Conservation (phyloP, 768 basidiomycete genomes). For the Tremella yokohamensis region DNA sequence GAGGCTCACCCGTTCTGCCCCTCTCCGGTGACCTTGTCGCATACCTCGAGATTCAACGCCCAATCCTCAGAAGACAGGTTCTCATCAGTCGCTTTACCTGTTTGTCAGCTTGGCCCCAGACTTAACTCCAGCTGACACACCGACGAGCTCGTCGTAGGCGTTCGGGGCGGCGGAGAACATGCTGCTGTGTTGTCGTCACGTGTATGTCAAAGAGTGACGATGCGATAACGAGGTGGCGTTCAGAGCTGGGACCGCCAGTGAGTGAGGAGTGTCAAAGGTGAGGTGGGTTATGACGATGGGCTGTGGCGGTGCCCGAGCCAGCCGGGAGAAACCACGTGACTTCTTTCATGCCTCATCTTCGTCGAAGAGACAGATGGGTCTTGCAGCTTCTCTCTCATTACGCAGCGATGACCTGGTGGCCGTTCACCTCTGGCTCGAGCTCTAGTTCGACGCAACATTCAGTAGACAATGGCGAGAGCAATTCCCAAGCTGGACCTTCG, state of each 20-base stretch:
- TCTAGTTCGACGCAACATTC: too few relatives aligned
- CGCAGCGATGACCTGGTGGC: too few relatives aligned
- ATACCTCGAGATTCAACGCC: slow-evolving; percentile 89
- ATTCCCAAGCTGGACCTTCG: not conserved
- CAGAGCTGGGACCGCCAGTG: not conserved
- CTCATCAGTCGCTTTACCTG: slow-evolving; percentile 97
- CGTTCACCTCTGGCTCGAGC: too few relatives aligned
- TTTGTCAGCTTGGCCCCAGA: slow-evolving; percentile 5
- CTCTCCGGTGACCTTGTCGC: slow-evolving; percentile 92
- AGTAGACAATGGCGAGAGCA: too few relatives aligned
- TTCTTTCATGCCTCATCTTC: too few relatives aligned
- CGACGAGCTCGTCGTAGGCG: slow-evolving; percentile 81
- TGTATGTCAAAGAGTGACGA: not conserved
- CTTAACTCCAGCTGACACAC: slow-evolving; percentile 58
- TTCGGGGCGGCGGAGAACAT: slow-evolving; percentile 44
- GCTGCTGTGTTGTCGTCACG: not conserved
- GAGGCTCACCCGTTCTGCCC: slow-evolving; percentile 70
- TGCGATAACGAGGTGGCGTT: not conserved
- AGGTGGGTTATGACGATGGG: not conserved
- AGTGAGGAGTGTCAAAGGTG: not conserved
- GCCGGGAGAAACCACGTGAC: too few relatives aligned
- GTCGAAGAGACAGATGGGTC: too few relatives aligned
- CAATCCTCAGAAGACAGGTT: slow-evolving; percentile 91
- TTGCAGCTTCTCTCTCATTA: too few relatives aligned
- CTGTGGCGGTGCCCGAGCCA: too few relatives aligned